phyloP scores from a whole-genome alignment of 2,329 filamentous ascomycete genomes.

The Botrytis tulipae region DNA sequence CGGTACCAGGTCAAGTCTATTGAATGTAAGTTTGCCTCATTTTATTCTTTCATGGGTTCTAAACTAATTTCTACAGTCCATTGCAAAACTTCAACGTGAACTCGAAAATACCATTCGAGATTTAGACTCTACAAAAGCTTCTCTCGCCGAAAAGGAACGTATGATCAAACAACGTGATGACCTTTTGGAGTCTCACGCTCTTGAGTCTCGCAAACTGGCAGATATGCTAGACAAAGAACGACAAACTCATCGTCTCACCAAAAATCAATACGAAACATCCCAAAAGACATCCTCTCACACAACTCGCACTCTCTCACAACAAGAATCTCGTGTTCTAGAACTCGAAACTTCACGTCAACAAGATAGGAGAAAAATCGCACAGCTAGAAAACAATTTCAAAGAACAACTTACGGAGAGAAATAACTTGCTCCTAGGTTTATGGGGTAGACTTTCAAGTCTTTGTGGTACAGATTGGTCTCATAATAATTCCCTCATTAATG shows the following conservation, averaged over 20 bases:
- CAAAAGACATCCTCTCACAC: slow-evolving; percentile 86
- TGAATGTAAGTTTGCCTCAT: slow-evolving; percentile 58
- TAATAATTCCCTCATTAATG: slow-evolving; percentile 83
- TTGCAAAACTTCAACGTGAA: slow-evolving; percentile 83
- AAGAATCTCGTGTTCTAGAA: slow-evolving; percentile 81
- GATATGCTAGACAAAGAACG: slow-evolving; percentile 92
- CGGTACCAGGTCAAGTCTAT: slow-evolving; percentile 78
- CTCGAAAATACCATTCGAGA: slow-evolving; percentile 81
- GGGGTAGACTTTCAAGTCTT: slow-evolving; percentile 81
- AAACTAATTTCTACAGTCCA: slow-evolving; percentile 54
- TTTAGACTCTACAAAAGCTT: slow-evolving; percentile 72
- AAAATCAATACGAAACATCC: slow-evolving; percentile 81
- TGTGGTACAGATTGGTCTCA: slow-evolving; percentile 93
- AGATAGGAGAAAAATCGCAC: slow-evolving; percentile 72
- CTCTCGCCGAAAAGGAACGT: slow-evolving; percentile 85
- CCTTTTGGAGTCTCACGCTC: slow-evolving; percentile 80
- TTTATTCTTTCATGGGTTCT: slow-evolving; percentile 18
- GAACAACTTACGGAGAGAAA: slow-evolving; percentile 91
- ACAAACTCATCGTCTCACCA: slow-evolving; percentile 78
- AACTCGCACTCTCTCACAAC: slow-evolving; percentile 78
- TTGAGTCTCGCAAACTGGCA: slow-evolving; percentile 80
- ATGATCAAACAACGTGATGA: slow-evolving; percentile 86
- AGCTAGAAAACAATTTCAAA: slow-evolving; percentile 74
- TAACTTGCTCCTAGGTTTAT: slow-evolving; percentile 80
- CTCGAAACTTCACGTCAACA: slow-evolving; percentile 76